Base-by-base conservation (phyloP, 2,329 filamentous ascomycete species). In the Aspergillus intermedius region DNA sequence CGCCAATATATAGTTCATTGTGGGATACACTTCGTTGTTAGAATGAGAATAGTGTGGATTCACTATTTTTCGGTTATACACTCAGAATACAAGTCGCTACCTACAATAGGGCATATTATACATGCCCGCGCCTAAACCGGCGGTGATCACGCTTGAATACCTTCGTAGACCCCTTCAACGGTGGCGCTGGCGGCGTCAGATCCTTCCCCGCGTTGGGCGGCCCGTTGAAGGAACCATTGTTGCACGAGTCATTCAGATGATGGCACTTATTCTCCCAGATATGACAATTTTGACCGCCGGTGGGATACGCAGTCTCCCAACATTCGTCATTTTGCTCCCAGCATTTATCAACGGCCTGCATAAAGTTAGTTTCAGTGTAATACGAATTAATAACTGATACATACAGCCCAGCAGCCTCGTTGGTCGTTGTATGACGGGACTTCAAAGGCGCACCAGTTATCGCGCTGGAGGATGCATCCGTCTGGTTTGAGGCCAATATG, bases 391-490 rank as follows among this genome's bases (percentile, higher is more conserved):
- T 9, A 17, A 15, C 40, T 21, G 5, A 12, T 42, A 62, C 63
- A 55, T 61, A 71, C 70, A 46, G 54, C 73, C 80, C 81, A 87
- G 73, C 86, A 88, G 12, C 76, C 76, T 1, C 61, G 61, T 60
- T 82, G 74, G 41, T 72, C 70, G 4, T 68, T 70, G 69, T 85
- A 88, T 7, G 67, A 58, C 0, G 77, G 64, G 1, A 88, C 74
- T 60, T 86, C 77, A 50, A 76, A 71, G 45, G 77, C 84, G 66
- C 83, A 87, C 85, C 84, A 89, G 70, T 89, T 88, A 50, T 73
- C 84, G 61, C 87, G 87, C 60, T 81, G 80, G 51, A 83, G 60
- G 34, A 87, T 70, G 60, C 81, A 86, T 56, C 74, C 69, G 1
- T 60, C 47, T 0, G 83, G 83, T 46, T 81, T 71, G 10, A 75